Evolutionary conservation across 2,329 filamentous ascomycete genomes (phyloP), one percentile per base, ranked within the genome.

Genomic region (Nigrograna mackinnonii): DNA sequence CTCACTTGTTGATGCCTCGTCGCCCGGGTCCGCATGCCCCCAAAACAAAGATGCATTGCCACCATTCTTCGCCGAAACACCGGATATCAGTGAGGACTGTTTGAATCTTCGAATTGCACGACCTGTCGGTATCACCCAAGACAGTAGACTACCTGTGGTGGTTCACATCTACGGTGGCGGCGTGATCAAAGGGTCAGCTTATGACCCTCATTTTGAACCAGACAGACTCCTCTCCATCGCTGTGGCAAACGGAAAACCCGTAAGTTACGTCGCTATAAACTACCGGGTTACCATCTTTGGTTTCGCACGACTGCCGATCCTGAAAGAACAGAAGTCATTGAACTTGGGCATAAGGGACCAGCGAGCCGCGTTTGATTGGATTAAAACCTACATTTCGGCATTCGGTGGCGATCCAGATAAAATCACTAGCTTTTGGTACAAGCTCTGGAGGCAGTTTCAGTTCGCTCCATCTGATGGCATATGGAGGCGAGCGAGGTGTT

Each of bases 171-270:
- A 44, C 22, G 44, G 37, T 3, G 44, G 44, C 9, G 47, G 47
- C 5, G 34, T 50, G 12, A 22, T 47, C 16, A 47, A 47, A 35
- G 46, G 46, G 12, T 38, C 32, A 3, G 39, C 43, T 13, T 43
- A 46, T 18, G 48, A 49, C 22, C 44, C 54, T 14, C 47, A 59
- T 12, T 64, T 55, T 18, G 50, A 64, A 22, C 73, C 73, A 0
- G 72, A 73, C 43, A 70, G 67, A 2, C 47, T 77, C 35, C 64
- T 77, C 18, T 41, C 58, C 12, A 56, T 74, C 46, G 73, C 71
- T 1, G 58, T 74, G 5, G 54, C 57, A 16, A 73, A 72, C 44
- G 69, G 68, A 6, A 44, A 50, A 26, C 59, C 57, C 6, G 52
- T 63, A 5, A 58, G 64, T 5, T 50, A 52, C 32, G 44, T 51